Percentiles rank a stretch among this genome's conserved stretches.
These are phyloP conservation scores for Penicillium silybi DNA, from an alignment of 495 filamentous ascomycete species.

Conservation along the genomic window DNA sequence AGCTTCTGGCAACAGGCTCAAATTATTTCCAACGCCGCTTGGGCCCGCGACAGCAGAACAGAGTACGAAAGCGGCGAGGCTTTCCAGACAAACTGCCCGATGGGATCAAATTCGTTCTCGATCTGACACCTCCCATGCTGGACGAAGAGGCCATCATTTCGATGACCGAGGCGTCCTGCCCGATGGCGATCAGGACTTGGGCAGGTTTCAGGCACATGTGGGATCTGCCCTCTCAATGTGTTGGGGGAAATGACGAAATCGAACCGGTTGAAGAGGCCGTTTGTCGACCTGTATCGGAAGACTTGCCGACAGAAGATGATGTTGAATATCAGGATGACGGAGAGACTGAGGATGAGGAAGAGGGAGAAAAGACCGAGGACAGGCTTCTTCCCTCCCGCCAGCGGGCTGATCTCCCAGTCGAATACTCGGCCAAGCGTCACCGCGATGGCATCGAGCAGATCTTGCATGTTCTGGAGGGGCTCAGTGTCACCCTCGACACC, in stretches of 20 bases:
- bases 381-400: background rate
- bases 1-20: constrained; percentile 45
- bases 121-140: constrained; percentile 56
- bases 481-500: constrained; percentile 53
- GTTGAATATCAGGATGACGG: background rate
- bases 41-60: constrained; percentile 28
- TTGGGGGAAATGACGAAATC: constrained; percentile 35
- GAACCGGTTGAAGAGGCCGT: constrained; percentile 4
- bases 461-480: constrained; percentile 48
- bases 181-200: constrained; percentile 48
- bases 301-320: background rate
- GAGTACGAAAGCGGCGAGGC: constrained; percentile 28
- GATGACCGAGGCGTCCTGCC: constrained; percentile 55
- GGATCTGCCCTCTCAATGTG: constrained; percentile 35
- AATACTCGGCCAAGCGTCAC: constrained; percentile 60
- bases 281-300: background rate
- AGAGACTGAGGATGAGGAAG: background rate
- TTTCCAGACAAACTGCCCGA: constrained; percentile 28
- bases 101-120: constrained; percentile 54
- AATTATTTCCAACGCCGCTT: constrained; percentile 47
- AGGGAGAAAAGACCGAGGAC: background rate
- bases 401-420: constrained; percentile 28
- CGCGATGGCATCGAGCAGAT: constrained; percentile 57
- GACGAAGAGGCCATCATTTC: constrained; percentile 58
- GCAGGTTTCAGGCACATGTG: constrained; percentile 38